A percentile compares a stretch with the other conserved stretches of the same genome.
These are phyloP conservation scores for Talaromyces sp. DNA, from an alignment of 2,329 filamentous ascomycete species.

Conservation along the genomic window DNA sequence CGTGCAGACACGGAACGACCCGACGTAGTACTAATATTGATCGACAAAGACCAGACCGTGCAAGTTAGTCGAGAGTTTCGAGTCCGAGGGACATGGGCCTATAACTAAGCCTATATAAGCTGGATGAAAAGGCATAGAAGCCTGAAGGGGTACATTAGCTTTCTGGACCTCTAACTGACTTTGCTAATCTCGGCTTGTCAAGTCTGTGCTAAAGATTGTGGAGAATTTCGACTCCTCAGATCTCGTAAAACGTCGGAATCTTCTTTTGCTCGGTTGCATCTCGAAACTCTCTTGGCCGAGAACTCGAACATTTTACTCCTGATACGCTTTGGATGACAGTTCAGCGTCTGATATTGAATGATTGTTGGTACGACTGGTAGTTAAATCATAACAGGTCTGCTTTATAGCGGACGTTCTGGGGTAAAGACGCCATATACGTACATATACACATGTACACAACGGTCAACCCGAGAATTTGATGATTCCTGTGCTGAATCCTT, in stretches of 20 bases:
- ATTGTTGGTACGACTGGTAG: neutral
- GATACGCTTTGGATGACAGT: neutral
- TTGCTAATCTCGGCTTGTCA: neutral
- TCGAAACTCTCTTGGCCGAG: neutral
- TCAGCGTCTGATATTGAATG: neutral
- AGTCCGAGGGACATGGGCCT: neutral
- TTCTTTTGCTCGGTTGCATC: neutral
- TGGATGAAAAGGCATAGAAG: neutral
- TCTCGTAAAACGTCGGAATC: neutral
- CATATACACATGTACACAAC: too few relatives aligned
- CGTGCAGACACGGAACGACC: neutral
- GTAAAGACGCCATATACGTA: neutral
- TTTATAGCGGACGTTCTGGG: neutral
- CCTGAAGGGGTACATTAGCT: neutral
- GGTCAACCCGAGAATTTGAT: neutral
- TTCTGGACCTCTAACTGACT: neutral
- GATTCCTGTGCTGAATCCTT: neutral
- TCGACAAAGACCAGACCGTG: conserved; percentile 7
- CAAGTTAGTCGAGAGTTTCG: neutral
- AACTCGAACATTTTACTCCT: neutral
- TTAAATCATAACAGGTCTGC: neutral
- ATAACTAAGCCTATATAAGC: neutral
- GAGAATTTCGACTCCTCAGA: neutral
- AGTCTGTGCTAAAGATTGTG: neutral
- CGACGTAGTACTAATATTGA: conserved; percentile 1